A percentile compares a stretch with the other conserved stretches of the same genome.
These are phyloP conservation scores for Circinella umbellata DNA, from an alignment of 371 early-diverging fungal genomes.

Conservation along the genomic window DNA sequence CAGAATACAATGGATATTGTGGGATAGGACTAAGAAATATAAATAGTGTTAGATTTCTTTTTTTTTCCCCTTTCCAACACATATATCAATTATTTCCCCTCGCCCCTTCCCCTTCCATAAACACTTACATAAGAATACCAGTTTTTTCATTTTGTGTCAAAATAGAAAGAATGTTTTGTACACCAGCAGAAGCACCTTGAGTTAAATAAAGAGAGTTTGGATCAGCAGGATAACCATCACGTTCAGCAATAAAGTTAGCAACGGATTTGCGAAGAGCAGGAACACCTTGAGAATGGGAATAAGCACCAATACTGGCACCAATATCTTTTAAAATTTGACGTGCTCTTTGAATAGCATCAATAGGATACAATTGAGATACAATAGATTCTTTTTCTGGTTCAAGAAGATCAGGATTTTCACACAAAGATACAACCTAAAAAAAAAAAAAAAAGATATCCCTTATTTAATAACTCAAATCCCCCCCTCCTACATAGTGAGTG, in stretches of 20 bases:
- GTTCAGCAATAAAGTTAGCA: conserved; percentile 79
- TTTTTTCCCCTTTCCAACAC: too few relatives aligned
- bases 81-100: conserved; percentile 42
- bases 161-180: conserved; percentile 83
- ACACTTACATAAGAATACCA: conserved; percentile 83
- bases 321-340: conserved; percentile 62
- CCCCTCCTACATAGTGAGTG: too few relatives aligned
- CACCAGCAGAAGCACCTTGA: conserved; percentile 85
- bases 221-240: conserved; percentile 85
- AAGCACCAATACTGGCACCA: conserved; percentile 82
- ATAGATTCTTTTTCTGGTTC: conserved; percentile 49
- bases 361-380: conserved; percentile 69
- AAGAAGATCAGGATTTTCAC: conserved; percentile 86
- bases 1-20: conserved; percentile 98
- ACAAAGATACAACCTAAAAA: conserved; percentile 30
- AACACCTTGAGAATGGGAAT: conserved; percentile 91
- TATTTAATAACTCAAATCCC: not conserved
- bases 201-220: conserved; percentile 89
- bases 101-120: conserved; percentile 41
- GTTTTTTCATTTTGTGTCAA: conserved; percentile 75
- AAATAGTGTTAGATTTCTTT: not conserved
- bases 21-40: conserved; percentile 77
- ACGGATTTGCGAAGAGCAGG: conserved; percentile 79
- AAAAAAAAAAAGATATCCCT: not conserved
- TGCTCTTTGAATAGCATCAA: conserved; percentile 86